phyloP scores from a whole-genome alignment of 352 stramenopile genomes.

The Globisporangium paddicum region DNA sequence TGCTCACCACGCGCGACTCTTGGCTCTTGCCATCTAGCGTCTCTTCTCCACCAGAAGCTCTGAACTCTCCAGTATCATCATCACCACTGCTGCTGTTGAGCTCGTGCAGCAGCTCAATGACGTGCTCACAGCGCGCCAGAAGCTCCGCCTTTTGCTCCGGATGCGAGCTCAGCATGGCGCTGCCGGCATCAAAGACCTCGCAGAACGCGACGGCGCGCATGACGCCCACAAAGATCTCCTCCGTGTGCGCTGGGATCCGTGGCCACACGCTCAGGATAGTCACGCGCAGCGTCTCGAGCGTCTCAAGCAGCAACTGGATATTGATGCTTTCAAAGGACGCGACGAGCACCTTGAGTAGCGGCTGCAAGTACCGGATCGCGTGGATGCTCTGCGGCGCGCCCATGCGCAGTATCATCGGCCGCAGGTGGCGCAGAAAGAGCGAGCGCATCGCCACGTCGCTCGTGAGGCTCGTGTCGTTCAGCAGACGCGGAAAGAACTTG shows the following conservation, averaged over 20 bases:
- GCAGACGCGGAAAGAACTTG: conserved; percentile 53
- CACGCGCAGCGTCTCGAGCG: conserved; percentile 49
- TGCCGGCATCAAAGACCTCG: conserved; percentile 53
- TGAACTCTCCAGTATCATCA: neutral
- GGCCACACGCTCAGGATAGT: conserved; percentile 60
- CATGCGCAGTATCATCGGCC: conserved; percentile 37
- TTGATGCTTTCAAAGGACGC: conserved; percentile 68
- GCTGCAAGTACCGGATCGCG: conserved; percentile 69
- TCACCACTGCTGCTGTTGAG: conserved; percentile 1
- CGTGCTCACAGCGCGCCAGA: conserved; percentile 27
- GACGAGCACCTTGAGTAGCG: conserved; percentile 69
- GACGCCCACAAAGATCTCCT: conserved; percentile 63
- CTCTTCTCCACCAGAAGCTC: neutral
- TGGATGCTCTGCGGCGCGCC: conserved; percentile 68
- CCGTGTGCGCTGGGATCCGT: conserved; percentile 58
- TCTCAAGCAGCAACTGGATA: conserved; percentile 37
- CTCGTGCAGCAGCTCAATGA: conserved; percentile 33
- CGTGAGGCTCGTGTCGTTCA: conserved; percentile 58
- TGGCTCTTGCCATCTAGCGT: neutral
- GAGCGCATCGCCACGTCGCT: conserved; percentile 51
- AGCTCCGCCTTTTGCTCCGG: conserved; percentile 27
- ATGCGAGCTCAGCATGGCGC: conserved; percentile 18
- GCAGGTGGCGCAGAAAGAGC: conserved; percentile 54
- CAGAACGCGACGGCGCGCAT: conserved; percentile 65
- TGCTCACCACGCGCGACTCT: neutral